Conservation (phyloP, 75 land plant genomes). For the Cryptomeria japonica region DNA sequence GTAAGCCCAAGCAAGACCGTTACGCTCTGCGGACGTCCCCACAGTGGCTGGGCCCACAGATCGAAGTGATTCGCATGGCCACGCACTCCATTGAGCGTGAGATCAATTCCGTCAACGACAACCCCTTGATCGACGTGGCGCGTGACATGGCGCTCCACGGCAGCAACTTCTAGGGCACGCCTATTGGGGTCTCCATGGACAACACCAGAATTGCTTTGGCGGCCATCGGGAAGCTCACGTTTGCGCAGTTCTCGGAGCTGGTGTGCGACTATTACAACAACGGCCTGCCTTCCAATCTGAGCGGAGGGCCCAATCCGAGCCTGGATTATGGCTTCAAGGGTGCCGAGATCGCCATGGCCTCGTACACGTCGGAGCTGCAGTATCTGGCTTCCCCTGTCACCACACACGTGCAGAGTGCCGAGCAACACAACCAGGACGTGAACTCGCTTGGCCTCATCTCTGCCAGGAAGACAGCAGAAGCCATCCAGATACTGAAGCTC, state of each 20-base stretch:
- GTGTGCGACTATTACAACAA: slow-evolving; percentile 41
- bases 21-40: slow-evolving; percentile 36
- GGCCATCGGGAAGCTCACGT: slow-evolving; percentile 31
- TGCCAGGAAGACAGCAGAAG: slow-evolving; percentile 52
- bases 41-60: background rate
- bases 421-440: no score
- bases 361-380: no score
- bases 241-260: no score
- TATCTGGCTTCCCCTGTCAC: no score
- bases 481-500: slow-evolving; percentile 42
- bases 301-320: slow-evolving; percentile 40
- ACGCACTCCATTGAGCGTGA: no score
- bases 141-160: slow-evolving; percentile 12
- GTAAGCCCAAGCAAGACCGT: no score
- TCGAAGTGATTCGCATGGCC: no score
- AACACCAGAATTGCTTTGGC: slow-evolving; percentile 43
- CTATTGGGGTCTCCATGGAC: slow-evolving; percentile 61
- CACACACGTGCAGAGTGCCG: no score
- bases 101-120: no score
- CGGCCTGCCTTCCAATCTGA: slow-evolving; percentile 50
- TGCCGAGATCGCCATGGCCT: no score
- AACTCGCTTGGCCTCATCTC: slow-evolving; percentile 6
- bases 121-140: slow-evolving; percentile 34
- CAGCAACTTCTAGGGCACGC: slow-evolving; percentile 58
- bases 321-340: slow-evolving; percentile 29